phyloP scores from a whole-genome alignment of 441 rosid species.

The Breynia disticha region DNA sequence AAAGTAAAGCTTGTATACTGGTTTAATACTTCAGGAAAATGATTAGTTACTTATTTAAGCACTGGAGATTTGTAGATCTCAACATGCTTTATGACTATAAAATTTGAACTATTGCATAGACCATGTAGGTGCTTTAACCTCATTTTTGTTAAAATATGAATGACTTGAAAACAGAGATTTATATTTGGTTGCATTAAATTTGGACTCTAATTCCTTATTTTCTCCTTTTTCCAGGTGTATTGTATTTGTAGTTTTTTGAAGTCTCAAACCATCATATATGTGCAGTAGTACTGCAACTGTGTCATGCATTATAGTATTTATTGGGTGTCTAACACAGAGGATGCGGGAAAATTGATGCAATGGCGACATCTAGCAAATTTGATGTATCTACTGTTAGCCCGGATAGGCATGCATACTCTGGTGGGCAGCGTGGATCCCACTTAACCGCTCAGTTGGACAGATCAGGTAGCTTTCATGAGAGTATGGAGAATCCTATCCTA shows the following conservation, averaged over 20 bases:
- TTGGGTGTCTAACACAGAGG: constrained; percentile 39
- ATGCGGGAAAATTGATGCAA: constrained; percentile 47
- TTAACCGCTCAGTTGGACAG: constrained; percentile 68
- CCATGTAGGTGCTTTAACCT: background rate
- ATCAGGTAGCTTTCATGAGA: constrained; percentile 82
- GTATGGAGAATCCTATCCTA: constrained; percentile 57
- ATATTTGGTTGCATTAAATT: constrained; percentile 7
- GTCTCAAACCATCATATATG: constrained; percentile 47
- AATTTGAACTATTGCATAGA: background rate
- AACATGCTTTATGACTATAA: background rate
- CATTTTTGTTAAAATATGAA: constrained; percentile 3
- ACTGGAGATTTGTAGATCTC: no score
- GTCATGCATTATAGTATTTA: constrained; percentile 63
- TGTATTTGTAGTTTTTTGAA: constrained; percentile 15
- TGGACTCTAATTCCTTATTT: constrained; percentile 15
- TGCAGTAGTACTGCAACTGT: constrained; percentile 31
- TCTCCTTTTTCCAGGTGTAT: constrained; percentile 38
- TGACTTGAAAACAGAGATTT: constrained; percentile 3
- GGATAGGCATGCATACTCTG: constrained; percentile 58
- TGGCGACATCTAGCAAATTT: constrained; percentile 84
- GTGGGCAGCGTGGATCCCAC: constrained; percentile 80
- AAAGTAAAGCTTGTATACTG: no score
- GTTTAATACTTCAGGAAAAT: no score
- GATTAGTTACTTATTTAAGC: no score
- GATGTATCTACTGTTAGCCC: constrained; percentile 82